phyloP scores from a whole-genome alignment of 2,329 filamentous ascomycete genomes.

The Lecanoromycetidae sp. region DNA sequence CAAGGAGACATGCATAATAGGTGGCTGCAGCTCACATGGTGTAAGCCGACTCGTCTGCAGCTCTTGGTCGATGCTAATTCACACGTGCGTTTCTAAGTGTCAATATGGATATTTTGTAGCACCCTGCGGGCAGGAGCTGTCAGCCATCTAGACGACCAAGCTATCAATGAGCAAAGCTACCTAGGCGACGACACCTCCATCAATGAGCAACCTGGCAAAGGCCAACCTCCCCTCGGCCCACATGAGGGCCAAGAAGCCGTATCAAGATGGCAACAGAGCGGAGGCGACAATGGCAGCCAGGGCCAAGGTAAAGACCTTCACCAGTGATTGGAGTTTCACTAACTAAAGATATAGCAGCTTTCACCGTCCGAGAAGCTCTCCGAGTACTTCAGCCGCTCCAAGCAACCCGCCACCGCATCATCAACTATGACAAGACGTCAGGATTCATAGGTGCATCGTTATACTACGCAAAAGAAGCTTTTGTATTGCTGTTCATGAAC shows the following conservation, averaged over 20 bases:
- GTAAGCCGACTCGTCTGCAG: conserved; percentile 1
- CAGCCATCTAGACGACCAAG: background rate
- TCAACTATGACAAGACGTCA: conserved; percentile 34
- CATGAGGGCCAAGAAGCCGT: conserved; percentile 4
- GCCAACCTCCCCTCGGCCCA: background rate
- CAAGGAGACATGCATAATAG: conserved; percentile 5
- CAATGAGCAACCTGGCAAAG: conserved; percentile 3
- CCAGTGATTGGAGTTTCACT: background rate
- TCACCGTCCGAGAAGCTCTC: conserved; percentile 18
- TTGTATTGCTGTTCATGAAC: conserved; percentile 55
- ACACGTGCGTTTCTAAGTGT: background rate
- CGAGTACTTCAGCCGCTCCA: conserved; percentile 15
- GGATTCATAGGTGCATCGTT: conserved; percentile 45
- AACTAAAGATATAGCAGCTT: conserved; percentile 6
- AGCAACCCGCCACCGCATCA: conserved; percentile 8
- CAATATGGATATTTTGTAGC: conserved; percentile 9
- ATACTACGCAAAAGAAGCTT: conserved; percentile 51
- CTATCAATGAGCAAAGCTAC: conserved; percentile 5
- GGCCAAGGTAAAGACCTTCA: background rate
- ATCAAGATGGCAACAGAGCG: conserved; percentile 5
- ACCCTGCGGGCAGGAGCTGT: conserved; percentile 4
- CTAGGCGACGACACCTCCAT: background rate
- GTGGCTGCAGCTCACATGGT: conserved; percentile 2
- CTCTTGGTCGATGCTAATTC: conserved; percentile 1
- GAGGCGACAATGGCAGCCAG: conserved; percentile 4